Percentiles rank a stretch among this genome's conserved stretches.
phyloP scores from a whole-genome alignment of 2,329 filamentous ascomycete species.

The Aspergillus flavus region DNA sequence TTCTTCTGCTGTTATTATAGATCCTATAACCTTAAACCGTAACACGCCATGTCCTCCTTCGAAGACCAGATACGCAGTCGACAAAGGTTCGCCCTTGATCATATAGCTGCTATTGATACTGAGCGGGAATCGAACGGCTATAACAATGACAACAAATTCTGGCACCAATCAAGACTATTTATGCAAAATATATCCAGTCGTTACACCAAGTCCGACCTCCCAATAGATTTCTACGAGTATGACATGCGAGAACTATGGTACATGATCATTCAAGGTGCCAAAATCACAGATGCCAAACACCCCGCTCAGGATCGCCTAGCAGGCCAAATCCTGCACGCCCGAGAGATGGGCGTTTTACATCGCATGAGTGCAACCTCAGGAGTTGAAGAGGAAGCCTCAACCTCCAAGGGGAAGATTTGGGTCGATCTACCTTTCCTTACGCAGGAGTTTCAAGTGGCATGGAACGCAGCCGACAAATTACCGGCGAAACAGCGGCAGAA shows the following conservation, averaged over 20 bases:
- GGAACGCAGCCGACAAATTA: neutral
- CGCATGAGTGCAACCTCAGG: neutral
- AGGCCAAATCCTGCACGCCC: neutral
- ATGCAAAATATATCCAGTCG: neutral
- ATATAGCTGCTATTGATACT: neutral
- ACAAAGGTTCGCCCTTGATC: neutral
- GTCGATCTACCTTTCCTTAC: neutral
- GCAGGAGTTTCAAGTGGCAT: neutral
- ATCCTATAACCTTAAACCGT: too few species aligned
- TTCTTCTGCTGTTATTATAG: neutral
- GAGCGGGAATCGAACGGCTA: too few species aligned
- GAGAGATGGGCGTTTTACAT: neutral
- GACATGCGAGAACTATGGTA: neutral
- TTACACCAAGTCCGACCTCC: neutral
- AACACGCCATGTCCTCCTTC: too few species aligned
- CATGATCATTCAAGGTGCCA: neutral
- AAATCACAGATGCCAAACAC: neutral
- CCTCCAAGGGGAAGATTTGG: neutral
- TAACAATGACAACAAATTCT: neutral
- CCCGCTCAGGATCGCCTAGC: neutral
- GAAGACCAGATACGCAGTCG: neutral
- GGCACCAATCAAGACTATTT: neutral
- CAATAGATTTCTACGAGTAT: neutral
- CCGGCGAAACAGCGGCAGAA: neutral
- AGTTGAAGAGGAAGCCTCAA: neutral